These are phyloP conservation scores for Tetraselmis chui DNA, from an alignment of 139 green algal species.

Conservation along the genomic window DNA sequence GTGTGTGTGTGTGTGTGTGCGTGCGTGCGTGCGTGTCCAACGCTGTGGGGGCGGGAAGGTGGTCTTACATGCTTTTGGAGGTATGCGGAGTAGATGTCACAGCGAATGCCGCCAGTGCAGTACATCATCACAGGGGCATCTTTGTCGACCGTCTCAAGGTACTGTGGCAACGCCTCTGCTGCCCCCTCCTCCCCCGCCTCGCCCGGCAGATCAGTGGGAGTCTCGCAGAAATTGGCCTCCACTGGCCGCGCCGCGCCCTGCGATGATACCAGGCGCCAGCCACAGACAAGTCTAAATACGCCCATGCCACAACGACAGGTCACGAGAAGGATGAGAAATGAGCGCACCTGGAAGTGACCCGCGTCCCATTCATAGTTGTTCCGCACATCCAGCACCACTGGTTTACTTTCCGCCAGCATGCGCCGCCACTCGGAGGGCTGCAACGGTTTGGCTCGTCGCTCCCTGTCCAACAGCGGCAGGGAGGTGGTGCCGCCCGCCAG, in stretches of 20 bases:
- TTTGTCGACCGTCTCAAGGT: constrained; percentile 38
- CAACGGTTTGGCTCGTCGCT: background rate
- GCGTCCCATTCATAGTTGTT: constrained; percentile 99
- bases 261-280: too few species aligned
- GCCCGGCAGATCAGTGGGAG: constrained; percentile 45
- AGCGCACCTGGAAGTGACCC: constrained; percentile 80
- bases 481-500: background rate
- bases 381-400: constrained; percentile 88
- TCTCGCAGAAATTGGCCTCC: constrained; percentile 82
- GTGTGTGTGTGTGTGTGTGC: too few species aligned
- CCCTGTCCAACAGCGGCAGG: background rate
- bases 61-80: constrained; percentile 17
- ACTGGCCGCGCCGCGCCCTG: background rate
- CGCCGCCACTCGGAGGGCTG: background rate
- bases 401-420: background rate
- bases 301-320: too few species aligned
- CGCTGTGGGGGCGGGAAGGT: too few species aligned
- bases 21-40: too few species aligned
- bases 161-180: constrained; percentile 34
- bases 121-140: constrained; percentile 78
- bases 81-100: constrained; percentile 48
- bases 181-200: background rate
- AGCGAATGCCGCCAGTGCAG: constrained; percentile 55
- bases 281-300: too few species aligned
- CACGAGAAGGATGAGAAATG: too few species aligned